These are phyloP conservation scores for Guyanaporus albipodus DNA, from an alignment of 768 basidiomycete genomes.

Conservation along the genomic window DNA sequence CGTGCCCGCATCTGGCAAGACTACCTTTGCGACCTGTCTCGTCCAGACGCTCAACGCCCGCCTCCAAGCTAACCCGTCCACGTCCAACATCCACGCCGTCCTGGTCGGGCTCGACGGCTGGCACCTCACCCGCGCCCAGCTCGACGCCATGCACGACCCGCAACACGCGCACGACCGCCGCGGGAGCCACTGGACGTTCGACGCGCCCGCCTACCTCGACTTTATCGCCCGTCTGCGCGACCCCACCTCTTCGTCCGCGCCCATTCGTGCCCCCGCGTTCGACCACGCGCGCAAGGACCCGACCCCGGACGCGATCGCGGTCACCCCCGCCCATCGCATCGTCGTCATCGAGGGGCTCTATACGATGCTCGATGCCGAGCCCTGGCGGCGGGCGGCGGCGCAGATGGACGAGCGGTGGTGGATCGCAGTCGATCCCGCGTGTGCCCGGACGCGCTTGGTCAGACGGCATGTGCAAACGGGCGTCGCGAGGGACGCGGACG, in stretches of 20 bases:
- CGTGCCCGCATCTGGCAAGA: constrained; percentile 86
- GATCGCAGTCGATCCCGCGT: constrained; percentile 52
- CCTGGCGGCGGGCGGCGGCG: constrained; percentile 65
- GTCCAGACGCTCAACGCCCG: constrained; percentile 49
- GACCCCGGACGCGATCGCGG: constrained; percentile 48
- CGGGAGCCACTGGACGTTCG: constrained; percentile 91
- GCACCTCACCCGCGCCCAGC: constrained; percentile 78
- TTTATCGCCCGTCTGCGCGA: constrained; percentile 59
- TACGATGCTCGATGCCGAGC: constrained; percentile 63
- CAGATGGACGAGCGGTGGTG: constrained; percentile 79
- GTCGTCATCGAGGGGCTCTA: constrained; percentile 92
- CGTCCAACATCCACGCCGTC: constrained; percentile 38
- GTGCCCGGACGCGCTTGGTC: constrained; percentile 59
- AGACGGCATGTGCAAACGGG: constrained; percentile 76
- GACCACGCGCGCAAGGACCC: constrained; percentile 89
- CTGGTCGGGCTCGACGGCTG: constrained; percentile 88
- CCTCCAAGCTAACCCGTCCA: constrained; percentile 17
- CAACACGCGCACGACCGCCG: constrained; percentile 72
- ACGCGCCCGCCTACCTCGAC: constrained; percentile 62
- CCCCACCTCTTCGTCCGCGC: constrained; percentile 2
- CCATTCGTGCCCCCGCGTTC: constrained; percentile 75
- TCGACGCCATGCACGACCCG: constrained; percentile 75
- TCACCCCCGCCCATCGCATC: constrained; percentile 66
- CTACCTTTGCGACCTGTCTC: constrained; percentile 63
- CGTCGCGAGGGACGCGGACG: constrained; percentile 58